Evolutionary conservation across 345 rosid species (phyloP).

Genomic region (Hevea brasiliensis): DNA sequence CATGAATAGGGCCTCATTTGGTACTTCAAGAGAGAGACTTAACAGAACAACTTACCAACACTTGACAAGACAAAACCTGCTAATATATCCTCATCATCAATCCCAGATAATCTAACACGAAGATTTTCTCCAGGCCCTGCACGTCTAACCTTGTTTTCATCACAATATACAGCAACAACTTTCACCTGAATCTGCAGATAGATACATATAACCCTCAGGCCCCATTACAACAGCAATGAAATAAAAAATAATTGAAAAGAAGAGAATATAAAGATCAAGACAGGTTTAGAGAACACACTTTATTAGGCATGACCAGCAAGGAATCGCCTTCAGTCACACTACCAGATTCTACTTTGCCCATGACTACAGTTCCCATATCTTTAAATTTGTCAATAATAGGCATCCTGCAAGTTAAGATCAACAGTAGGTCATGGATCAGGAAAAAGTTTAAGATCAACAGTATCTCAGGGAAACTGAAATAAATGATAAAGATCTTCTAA

Average conservation of each 20-base stretch:
- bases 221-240: not conserved
- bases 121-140: slow-evolving; percentile 98
- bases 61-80: slow-evolving; percentile 88
- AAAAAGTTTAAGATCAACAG: no score
- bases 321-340: slow-evolving; percentile 83
- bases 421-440: not conserved
- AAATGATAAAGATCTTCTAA: not conserved
- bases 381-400: slow-evolving; percentile 95
- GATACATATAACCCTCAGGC: slow-evolving; percentile 9
- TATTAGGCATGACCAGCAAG: slow-evolving; percentile 88
- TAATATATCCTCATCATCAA: slow-evolving; percentile 89
- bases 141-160: slow-evolving; percentile 73
- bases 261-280: not conserved
- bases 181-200: slow-evolving; percentile 68
- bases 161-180: slow-evolving; percentile 62
- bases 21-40: not conserved
- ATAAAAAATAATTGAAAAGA: not conserved
- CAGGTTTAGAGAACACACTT: slow-evolving; percentile 43
- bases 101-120: slow-evolving; percentile 76
- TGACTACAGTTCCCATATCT: slow-evolving; percentile 97
- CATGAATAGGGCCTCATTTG: not conserved
- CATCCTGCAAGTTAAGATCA: slow-evolving; percentile 57
- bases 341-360: slow-evolving; percentile 98
- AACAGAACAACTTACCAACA: slow-evolving; percentile 53
- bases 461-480: not conserved